A percentile compares a stretch with the other conserved stretches of the same genome.
These are phyloP conservation scores for Penicillium sp. DNA, from an alignment of 2,329 filamentous ascomycete genomes.

Conservation along the genomic window DNA sequence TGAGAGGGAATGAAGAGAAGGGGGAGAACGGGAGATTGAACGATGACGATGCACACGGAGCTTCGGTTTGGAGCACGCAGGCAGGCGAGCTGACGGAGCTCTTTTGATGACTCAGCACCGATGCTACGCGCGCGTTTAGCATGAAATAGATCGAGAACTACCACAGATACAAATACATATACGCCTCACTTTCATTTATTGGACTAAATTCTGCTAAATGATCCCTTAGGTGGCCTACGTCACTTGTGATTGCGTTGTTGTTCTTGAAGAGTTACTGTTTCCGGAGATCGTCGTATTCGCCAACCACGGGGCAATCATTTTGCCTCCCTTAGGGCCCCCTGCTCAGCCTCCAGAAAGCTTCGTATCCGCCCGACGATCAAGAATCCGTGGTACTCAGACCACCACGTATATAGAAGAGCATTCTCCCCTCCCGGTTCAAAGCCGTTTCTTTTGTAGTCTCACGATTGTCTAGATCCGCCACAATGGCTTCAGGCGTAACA, in stretches of 20 bases:
- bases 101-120: conserved; percentile 24
- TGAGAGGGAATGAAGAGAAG: not conserved
- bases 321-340: conserved; percentile 1
- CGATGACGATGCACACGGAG: conserved; percentile 24
- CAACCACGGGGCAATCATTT: not conserved
- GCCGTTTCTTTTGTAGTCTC: not conserved
- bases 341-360: conserved; percentile 9
- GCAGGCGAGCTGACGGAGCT: conserved; percentile 46
- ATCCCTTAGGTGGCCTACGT: too few species aligned
- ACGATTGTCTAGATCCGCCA: not conserved
- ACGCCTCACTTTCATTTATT: too few species aligned
- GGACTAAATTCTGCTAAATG: too few species aligned
- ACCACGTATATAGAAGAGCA: not conserved
- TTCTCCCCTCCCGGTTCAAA: not conserved
- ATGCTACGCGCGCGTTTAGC: conserved; percentile 1
- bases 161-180: not conserved
- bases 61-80: conserved; percentile 22
- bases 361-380: conserved; percentile 10
- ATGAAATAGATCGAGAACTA: not conserved
- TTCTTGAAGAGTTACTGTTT: not conserved
- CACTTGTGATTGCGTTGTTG: not conserved
- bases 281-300: conserved; percentile 5
- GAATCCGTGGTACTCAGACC: not conserved
- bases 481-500: conserved; percentile 13
- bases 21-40: conserved; percentile 17